phyloP scores from a whole-genome alignment of 176 grass and related monocot genomes.

The Oryza meridionalis region DNA sequence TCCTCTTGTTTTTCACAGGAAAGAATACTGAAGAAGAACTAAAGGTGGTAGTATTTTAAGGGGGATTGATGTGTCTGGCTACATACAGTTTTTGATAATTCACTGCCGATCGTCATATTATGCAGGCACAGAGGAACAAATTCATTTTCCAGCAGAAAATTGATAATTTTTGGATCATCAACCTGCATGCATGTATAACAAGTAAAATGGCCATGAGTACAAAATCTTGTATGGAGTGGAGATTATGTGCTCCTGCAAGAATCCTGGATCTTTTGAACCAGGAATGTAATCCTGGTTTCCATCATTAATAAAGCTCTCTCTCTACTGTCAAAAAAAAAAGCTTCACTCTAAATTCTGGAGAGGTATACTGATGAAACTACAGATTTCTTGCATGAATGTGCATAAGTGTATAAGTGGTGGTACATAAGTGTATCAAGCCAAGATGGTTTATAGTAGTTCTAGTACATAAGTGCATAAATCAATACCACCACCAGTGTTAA shows the following conservation, averaged over 20 bases:
- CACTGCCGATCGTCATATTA: constrained; percentile 76
- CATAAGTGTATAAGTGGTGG: too few species aligned
- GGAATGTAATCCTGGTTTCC: too few species aligned
- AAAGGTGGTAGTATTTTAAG: constrained; percentile 18
- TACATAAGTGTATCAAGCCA: background rate
- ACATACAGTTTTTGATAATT: constrained; percentile 84
- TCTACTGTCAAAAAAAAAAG: background rate
- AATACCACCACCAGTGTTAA: background rate
- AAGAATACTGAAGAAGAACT: background rate
- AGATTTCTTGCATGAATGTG: background rate
- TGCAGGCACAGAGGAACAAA: constrained; percentile 69
- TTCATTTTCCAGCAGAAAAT: constrained; percentile 68
- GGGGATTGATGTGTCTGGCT: background rate
- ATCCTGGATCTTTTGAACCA: too few species aligned
- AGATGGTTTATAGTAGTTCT: background rate
- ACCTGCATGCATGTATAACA: constrained; percentile 52
- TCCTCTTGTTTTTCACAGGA: background rate
- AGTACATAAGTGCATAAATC: background rate
- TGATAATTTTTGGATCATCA: constrained; percentile 64
- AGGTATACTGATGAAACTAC: background rate
- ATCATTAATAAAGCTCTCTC: too few species aligned
- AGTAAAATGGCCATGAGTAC: background rate
- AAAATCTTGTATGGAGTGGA: too few species aligned
- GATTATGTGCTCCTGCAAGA: too few species aligned
- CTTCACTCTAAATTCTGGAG: background rate